Percentiles rank a stretch among this genome's conserved stretches.
Conservation (phyloP, 768 basidiomycete genomes). For the Xerocomellus amylosporus region DNA sequence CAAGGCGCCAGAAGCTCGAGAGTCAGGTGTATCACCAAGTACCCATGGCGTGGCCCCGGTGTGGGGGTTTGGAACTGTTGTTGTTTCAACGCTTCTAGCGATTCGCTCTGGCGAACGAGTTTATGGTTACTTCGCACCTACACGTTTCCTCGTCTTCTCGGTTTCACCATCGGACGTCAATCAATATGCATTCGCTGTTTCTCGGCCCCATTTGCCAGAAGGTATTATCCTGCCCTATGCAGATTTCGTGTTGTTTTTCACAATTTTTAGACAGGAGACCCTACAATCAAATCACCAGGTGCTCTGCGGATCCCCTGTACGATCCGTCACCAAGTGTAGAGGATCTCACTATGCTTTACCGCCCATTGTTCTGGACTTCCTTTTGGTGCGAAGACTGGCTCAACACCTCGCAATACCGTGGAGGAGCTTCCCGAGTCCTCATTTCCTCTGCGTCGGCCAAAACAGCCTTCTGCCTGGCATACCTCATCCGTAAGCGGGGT, state of each 20-base stretch:
- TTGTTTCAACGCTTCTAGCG: conserved; percentile 46
- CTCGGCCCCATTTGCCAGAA: conserved; percentile 58
- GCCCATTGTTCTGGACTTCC: conserved; percentile 72
- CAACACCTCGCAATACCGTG: conserved; percentile 47
- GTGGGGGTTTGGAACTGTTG: conserved; percentile 67
- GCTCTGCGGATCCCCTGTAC: conserved; percentile 54
- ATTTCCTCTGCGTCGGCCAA: conserved; percentile 73
- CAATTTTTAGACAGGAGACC: conserved; percentile 55
- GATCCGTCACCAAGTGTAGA: conserved; percentile 45
- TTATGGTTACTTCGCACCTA: conserved; percentile 59
- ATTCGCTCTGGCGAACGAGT: conserved; percentile 56
- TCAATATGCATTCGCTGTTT: conserved; percentile 51
- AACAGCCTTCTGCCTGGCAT: conserved; percentile 68
- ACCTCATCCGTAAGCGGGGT: conserved; percentile 50
- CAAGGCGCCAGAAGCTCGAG: conserved; percentile 39
- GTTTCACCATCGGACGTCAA: conserved; percentile 53
- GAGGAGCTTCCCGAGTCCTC: conserved; percentile 46
- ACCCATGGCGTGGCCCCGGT: conserved; percentile 67
- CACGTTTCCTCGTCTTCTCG: conserved; percentile 53
- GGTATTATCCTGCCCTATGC: conserved; percentile 34
- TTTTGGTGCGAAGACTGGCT: conserved; percentile 78
- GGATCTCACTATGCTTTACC: conserved; percentile 68
- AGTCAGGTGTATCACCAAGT: conserved; percentile 36
- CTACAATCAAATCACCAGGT: conserved; percentile 66
- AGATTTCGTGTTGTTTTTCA: background rate